These are phyloP conservation scores for Aspergillus pseudoterreus DNA, from an alignment of 2,329 filamentous ascomycete genomes.

Conservation along the genomic window DNA sequence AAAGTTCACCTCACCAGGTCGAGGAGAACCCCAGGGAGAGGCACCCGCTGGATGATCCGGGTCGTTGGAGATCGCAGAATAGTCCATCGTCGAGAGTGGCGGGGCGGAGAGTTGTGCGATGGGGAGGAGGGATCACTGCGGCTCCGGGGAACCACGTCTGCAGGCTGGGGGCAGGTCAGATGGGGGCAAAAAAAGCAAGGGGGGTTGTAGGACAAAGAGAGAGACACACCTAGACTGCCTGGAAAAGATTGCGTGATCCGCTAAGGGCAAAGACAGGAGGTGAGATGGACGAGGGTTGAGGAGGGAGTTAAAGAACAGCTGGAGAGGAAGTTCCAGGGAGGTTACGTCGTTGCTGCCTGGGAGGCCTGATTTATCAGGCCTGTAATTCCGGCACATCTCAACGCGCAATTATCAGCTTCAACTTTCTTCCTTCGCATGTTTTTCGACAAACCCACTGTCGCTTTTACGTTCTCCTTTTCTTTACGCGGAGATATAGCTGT, in stretches of 20 bases:
- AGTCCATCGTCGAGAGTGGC: slow-evolving; percentile 55
- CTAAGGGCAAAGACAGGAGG: neutral
- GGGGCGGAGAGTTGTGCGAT: slow-evolving; percentile 9
- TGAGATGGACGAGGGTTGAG: neutral
- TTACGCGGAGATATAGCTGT: neutral
- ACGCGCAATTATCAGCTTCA: slow-evolving; percentile 5
- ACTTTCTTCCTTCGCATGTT: slow-evolving; percentile 8
- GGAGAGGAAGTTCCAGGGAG: slow-evolving; percentile 3
- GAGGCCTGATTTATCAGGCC: slow-evolving; percentile 20
- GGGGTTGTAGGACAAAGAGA: neutral
- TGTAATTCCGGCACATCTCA: slow-evolving; percentile 1
- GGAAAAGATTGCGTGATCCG: slow-evolving; percentile 3
- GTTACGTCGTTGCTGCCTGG: slow-evolving; percentile 19
- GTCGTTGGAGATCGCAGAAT: slow-evolving; percentile 57
- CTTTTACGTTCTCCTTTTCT: neutral
- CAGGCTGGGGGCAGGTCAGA: slow-evolving; percentile 2
- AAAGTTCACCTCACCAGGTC: slow-evolving; percentile 44
- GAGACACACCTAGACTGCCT: slow-evolving; percentile 16
- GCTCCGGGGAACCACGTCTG: slow-evolving; percentile 19
- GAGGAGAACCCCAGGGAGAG: slow-evolving; percentile 63
- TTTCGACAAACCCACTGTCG: neutral
- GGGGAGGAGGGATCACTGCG: slow-evolving; percentile 11
- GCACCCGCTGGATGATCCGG: slow-evolving; percentile 55
- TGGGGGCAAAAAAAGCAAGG: neutral
- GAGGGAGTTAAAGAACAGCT: slow-evolving; percentile 1